A percentile compares a stretch with the other conserved stretches of the same genome.
phyloP scores from a whole-genome alignment of 345 rosid genomes.

The Barbarea vulgaris region DNA sequence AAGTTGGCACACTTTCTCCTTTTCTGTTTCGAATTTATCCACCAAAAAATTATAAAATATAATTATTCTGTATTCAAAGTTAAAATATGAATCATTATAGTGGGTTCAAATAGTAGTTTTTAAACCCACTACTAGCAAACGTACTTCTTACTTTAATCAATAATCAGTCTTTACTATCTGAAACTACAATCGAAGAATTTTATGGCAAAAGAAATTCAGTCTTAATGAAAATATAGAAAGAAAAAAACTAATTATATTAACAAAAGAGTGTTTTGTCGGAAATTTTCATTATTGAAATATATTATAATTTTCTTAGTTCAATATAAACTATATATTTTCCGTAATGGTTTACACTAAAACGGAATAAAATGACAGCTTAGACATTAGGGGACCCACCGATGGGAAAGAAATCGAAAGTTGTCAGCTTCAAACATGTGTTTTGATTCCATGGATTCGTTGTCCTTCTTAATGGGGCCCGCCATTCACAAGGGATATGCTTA shows the following conservation, averaged over 20 bases:
- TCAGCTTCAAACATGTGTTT: slow-evolving; percentile 44
- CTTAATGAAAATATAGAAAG: background rate
- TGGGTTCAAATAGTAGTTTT: too few species aligned
- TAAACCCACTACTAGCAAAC: background rate
- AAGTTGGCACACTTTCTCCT: slow-evolving; percentile 40
- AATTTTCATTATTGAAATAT: background rate
- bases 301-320: background rate
- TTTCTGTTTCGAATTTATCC: slow-evolving; percentile 13
- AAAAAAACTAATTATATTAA: background rate
- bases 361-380: slow-evolving; percentile 35
- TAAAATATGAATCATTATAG: background rate
- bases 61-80: background rate
- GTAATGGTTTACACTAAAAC: background rate
- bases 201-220: background rate
- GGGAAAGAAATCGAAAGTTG: slow-evolving; percentile 36
- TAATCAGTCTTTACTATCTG: background rate
- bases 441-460: slow-evolving; percentile 47
- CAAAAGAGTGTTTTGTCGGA: slow-evolving; percentile 33
- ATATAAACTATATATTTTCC: background rate
- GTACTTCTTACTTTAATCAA: background rate
- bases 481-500: slow-evolving; percentile 35
- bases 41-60: background rate
- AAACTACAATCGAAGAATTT: background rate
- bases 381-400: slow-evolving; percentile 18
- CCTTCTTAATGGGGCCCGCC: slow-evolving; percentile 37